Conservation (phyloP, 2,329 filamentous ascomycete genomes). For the Orbilia quercus region DNA sequence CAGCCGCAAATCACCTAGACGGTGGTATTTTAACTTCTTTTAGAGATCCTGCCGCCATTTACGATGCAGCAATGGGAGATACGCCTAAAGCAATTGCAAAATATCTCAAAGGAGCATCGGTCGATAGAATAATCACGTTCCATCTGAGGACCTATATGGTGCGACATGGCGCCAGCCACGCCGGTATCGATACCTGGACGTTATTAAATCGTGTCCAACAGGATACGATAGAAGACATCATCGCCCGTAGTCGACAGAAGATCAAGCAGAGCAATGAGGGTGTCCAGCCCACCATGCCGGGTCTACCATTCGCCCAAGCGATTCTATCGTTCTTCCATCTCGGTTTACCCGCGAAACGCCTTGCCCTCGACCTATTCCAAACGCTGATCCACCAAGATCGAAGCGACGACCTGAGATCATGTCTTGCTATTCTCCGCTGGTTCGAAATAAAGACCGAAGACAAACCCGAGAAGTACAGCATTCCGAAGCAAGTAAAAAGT, state of each 20-base stretch:
- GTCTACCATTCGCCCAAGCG: conserved; percentile 37
- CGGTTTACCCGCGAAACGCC: conserved; percentile 17
- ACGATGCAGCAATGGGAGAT: conserved; percentile 13
- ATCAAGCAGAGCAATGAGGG: neutral
- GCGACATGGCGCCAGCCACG: conserved; percentile 17
- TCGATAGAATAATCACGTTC: conserved; percentile 26
- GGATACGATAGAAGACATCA: conserved; percentile 19
- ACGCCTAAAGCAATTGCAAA: conserved; percentile 4
- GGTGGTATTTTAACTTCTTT: neutral
- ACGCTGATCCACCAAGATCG: conserved; percentile 3
- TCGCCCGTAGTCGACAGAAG: conserved; percentile 1
- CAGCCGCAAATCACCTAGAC: neutral
- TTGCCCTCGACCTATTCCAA: conserved; percentile 24
- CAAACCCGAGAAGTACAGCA: conserved; percentile 15
- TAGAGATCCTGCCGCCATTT: neutral
- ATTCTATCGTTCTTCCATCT: conserved; percentile 42
- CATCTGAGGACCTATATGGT: conserved; percentile 19
- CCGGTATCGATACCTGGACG: conserved; percentile 10
- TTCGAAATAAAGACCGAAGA: conserved; percentile 30
- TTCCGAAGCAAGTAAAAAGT: conserved; percentile 19
- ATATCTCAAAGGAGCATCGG: neutral
- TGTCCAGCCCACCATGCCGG: neutral
- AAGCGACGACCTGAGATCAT: conserved; percentile 18
- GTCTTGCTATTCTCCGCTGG: conserved; percentile 29
- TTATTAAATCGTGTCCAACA: conserved; percentile 2